Conservation (phyloP, 1,139 yeast species). For the Pichia sp. region DNA sequence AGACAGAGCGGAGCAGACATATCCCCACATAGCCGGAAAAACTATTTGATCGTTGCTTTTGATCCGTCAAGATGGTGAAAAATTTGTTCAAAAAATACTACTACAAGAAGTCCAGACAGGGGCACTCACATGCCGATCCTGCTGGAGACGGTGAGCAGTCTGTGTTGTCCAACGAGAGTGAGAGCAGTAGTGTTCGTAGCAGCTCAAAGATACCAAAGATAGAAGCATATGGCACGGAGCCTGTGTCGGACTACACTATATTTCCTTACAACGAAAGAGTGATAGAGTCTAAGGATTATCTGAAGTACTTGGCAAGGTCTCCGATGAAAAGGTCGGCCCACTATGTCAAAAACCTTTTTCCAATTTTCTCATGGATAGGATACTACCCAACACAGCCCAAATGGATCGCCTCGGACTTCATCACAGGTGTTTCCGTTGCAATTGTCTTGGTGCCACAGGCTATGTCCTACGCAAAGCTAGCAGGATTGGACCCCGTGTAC, state of each 20-base stretch:
- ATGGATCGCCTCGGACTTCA: conserved; percentile 79
- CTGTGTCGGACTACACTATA: conserved; percentile 2
- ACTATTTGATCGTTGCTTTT: no score
- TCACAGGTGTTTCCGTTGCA: conserved; percentile 93
- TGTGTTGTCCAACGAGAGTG: not conserved
- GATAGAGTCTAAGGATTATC: conserved; percentile 37
- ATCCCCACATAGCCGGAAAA: no score
- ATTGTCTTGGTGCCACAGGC: conserved; percentile 91
- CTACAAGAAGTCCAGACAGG: not conserved
- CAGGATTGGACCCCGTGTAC: conserved; percentile 74
- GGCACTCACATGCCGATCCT: not conserved
- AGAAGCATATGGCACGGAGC: conserved; percentile 5
- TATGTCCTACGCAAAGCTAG: conserved; percentile 90
- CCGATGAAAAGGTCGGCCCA: conserved; percentile 38
- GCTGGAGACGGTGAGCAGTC: not conserved
- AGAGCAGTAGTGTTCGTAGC: not conserved
- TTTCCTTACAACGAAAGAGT: not conserved
- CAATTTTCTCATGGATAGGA: conserved; percentile 75
- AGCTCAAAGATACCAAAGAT: not conserved
- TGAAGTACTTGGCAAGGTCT: conserved; percentile 34
- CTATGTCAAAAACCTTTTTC: conserved; percentile 67
- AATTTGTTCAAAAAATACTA: conserved; percentile 1
- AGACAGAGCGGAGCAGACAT: no score
- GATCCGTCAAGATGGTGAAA: not conserved
- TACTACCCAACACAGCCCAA: conserved; percentile 59